Conservation (phyloP, 2,329 filamentous ascomycete species). For the Talaromyces sp. region DNA sequence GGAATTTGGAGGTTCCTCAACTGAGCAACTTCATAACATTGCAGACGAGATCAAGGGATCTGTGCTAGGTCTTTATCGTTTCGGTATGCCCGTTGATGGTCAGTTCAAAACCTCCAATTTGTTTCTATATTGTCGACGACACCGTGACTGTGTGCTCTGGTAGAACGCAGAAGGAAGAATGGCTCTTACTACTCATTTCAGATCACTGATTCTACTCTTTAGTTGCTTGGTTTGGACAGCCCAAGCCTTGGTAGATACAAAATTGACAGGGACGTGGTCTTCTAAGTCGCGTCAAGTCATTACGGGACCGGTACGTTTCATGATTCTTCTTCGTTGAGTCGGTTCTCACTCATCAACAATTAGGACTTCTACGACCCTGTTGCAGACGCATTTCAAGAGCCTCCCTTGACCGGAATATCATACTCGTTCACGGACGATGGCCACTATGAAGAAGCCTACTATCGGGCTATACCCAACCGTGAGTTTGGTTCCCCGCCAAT, state of each 20-base stretch:
- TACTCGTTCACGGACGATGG: slow-evolving; percentile 68
- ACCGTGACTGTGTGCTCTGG: neutral
- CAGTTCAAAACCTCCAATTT: neutral
- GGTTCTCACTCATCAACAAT: neutral
- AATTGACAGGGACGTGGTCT: slow-evolving; percentile 65
- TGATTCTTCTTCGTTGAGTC: slow-evolving; percentile 21
- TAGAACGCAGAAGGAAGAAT: neutral
- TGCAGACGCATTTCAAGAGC: slow-evolving; percentile 62
- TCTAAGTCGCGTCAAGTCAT: slow-evolving; percentile 65
- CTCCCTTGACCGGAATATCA: slow-evolving; percentile 61
- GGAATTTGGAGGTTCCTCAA: slow-evolving; percentile 10
- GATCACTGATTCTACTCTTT: slow-evolving; percentile 26
- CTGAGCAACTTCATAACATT: slow-evolving; percentile 3
- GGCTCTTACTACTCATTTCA: slow-evolving; percentile 24
- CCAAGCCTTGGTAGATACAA: slow-evolving; percentile 40
- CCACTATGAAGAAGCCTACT: slow-evolving; percentile 64
- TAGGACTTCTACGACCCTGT: slow-evolving; percentile 66
- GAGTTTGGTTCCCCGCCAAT: slow-evolving; percentile 29
- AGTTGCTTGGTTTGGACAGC: slow-evolving; percentile 34
- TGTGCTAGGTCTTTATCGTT: no score
- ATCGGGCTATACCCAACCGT: slow-evolving; percentile 65
- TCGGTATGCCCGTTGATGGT: neutral
- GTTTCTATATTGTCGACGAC: slow-evolving; percentile 10
- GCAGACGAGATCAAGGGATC: neutral
- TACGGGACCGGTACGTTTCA: slow-evolving; percentile 58